phyloP scores from a whole-genome alignment of 495 filamentous ascomycete genomes.

The Haplographium delicatum region DNA sequence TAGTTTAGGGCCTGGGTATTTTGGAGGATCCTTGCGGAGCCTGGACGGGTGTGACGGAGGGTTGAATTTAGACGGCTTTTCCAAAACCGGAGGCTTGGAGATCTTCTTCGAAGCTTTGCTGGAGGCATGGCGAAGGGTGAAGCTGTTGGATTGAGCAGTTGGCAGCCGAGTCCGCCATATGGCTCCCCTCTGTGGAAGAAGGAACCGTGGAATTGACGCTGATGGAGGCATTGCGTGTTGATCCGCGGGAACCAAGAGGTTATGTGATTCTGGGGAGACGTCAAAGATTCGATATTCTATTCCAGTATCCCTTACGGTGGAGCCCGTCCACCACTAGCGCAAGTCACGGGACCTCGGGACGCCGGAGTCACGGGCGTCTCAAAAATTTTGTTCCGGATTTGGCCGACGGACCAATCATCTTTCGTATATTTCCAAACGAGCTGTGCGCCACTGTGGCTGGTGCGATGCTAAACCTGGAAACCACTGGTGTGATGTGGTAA shows the following conservation, averaged over 20 bases:
- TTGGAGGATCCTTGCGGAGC: conserved; percentile 44
- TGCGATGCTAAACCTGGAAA: neutral
- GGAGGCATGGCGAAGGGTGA: conserved; percentile 32
- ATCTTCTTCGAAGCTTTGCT: conserved; percentile 15
- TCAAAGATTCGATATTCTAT: too few relatives aligned
- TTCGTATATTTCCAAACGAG: neutral
- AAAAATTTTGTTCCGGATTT: too few relatives aligned
- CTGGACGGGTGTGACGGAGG: conserved; percentile 77
- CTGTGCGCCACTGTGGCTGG: neutral
- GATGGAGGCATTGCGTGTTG: conserved; percentile 33
- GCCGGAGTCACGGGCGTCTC: too few relatives aligned
- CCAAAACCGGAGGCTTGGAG: conserved; percentile 57
- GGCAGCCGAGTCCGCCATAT: conserved; percentile 37
- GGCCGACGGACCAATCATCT: neutral
- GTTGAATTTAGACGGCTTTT: conserved; percentile 75
- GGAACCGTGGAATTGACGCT: conserved; percentile 45
- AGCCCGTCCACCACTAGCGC: too few relatives aligned
- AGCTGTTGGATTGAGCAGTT: neutral
- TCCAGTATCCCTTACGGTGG: too few relatives aligned
- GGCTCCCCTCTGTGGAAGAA: conserved; percentile 43
- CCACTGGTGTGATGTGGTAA: neutral
- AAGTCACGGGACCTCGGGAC: too few relatives aligned
- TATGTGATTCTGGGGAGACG: too few relatives aligned
- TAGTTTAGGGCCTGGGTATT: conserved; percentile 64
- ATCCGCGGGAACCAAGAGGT: too few relatives aligned